Conservation (phyloP, 306 rosid species). For the Inga oerstediana region DNA sequence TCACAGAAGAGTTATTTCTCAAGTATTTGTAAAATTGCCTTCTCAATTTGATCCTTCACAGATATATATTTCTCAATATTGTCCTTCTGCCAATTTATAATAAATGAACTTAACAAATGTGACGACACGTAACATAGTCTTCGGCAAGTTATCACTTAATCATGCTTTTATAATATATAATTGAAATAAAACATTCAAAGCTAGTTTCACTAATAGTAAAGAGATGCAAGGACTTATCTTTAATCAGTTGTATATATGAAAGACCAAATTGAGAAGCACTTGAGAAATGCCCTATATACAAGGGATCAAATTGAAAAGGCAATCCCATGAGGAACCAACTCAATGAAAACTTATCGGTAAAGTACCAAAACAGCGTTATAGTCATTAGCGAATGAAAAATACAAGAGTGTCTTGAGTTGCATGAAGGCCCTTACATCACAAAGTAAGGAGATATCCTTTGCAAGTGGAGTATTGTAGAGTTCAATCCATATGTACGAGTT, state of each 20-base stretch:
- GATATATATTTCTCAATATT: not conserved
- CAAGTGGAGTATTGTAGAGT: slow-evolving; percentile 82
- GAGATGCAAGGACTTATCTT: not conserved
- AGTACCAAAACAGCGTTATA: not conserved
- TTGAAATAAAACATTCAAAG: not conserved
- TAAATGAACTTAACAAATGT: not conserved
- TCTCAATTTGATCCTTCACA: not conserved
- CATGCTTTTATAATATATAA: not conserved
- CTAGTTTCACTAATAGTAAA: not conserved
- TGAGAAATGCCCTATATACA: not conserved
- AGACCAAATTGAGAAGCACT: not conserved
- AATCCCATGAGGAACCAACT: not conserved
- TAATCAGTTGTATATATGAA: not conserved
- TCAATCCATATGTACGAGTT: slow-evolving; percentile 89
- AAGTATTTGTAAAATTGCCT: not conserved
- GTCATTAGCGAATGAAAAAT: not conserved
- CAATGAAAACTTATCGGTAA: not conserved
- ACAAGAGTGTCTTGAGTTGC: slow-evolving; percentile 18
- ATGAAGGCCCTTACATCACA: slow-evolving; percentile 70
- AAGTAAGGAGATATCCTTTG: slow-evolving; percentile 68
- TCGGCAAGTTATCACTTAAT: not conserved
- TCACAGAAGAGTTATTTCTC: not conserved
- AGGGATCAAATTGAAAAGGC: not conserved
- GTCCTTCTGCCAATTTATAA: not conserved
- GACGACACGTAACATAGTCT: not conserved